A percentile compares a stretch with the other conserved stretches of the same genome.
Evolutionary conservation across 73 alveolate genomes (phyloP).

Genomic region (Paramecium pentaurelia): DNA sequence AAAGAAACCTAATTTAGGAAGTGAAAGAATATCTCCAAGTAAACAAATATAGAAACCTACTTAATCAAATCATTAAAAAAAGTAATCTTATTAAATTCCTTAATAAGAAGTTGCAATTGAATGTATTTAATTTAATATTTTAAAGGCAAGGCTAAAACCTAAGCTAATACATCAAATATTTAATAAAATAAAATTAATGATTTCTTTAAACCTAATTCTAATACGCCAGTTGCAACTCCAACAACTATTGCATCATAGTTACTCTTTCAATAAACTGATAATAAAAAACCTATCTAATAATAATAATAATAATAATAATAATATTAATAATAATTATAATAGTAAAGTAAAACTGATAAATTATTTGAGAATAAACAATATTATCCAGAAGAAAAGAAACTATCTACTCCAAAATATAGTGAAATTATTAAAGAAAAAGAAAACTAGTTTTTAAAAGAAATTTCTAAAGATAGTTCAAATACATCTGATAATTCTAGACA

Average conservation of each 20-base stretch:
- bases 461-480: not conserved
- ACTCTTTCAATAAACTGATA: conserved; percentile 1
- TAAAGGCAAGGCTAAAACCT: not conserved
- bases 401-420: conserved; percentile 21
- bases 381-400: not conserved
- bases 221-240: conserved; percentile 48
- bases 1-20: conserved; percentile 26
- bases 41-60: not conserved
- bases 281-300: not conserved
- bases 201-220: conserved; percentile 7
- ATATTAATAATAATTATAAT: not conserved
- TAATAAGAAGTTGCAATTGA: not conserved
- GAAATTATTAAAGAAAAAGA: not conserved
- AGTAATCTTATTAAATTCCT: not conserved
- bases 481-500: not conserved
- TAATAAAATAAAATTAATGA: not conserved
- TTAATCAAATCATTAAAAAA: not conserved
- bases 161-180: not conserved
- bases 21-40: conserved; percentile 19
- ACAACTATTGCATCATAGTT: not conserved
- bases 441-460: not conserved
- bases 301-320: not conserved
- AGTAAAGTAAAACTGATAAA: not conserved
- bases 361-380: not conserved
- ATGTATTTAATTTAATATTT: not conserved